These are phyloP conservation scores for Malus orientalis DNA, from an alignment of 306 rosid genomes.

Conservation along the genomic window DNA sequence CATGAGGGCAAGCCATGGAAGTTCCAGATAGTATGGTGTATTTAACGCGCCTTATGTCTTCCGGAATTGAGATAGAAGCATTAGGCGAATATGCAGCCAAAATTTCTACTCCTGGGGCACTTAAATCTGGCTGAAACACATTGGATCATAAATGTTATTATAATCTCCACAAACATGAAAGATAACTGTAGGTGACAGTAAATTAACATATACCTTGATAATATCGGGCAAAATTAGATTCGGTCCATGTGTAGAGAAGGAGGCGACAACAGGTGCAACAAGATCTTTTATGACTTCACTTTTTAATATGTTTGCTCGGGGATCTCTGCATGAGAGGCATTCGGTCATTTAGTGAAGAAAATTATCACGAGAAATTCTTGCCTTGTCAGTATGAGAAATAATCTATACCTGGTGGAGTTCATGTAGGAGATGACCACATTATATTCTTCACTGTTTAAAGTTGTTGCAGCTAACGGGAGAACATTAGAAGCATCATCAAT, in stretches of 20 bases:
- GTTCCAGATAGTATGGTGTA: slow-evolving; percentile 10
- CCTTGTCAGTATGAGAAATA: neutral
- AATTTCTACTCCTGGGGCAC: slow-evolving; percentile 24
- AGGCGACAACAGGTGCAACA: slow-evolving; percentile 12
- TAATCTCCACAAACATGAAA: neutral
- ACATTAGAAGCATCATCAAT: neutral
- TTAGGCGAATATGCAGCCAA: slow-evolving; percentile 17
- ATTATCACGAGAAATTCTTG: neutral
- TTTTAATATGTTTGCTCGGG: no score
- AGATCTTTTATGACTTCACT: no score
- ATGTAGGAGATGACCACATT: neutral
- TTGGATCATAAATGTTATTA: neutral
- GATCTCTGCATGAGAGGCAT: neutral
- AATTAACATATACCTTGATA: neutral
- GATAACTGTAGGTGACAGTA: neutral
- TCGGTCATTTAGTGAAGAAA: neutral
- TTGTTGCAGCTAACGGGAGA: neutral
- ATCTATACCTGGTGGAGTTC: neutral
- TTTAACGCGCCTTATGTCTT: slow-evolving; percentile 8
- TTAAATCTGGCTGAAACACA: slow-evolving; percentile 20
- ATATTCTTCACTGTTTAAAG: neutral
- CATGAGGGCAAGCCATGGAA: slow-evolving; percentile 29
- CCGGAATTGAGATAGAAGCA: neutral
- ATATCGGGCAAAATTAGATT: neutral
- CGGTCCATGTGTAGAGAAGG: slow-evolving; percentile 35